Evolutionary conservation across 1,139 yeast genomes (phyloP).

Genomic region (Blastobotrys ciferrii): DNA sequence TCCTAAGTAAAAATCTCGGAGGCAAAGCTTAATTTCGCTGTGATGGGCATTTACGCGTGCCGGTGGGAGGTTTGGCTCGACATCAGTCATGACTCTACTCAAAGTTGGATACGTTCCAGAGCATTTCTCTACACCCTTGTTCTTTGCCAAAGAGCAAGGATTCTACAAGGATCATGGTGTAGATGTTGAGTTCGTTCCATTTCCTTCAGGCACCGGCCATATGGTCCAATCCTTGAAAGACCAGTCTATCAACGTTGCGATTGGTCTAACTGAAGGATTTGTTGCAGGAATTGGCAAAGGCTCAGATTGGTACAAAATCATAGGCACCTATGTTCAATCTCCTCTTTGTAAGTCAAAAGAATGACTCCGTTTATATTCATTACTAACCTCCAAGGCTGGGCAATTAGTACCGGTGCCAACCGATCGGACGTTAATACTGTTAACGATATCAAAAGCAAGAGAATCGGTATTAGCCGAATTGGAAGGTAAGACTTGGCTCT

Average conservation of each 20-base stretch:
- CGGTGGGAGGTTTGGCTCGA: not conserved
- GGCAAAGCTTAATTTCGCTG: no score
- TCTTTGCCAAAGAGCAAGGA: slow-evolving; percentile 63
- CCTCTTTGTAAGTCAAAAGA: slow-evolving; percentile 53
- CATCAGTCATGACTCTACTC: slow-evolving; percentile 27
- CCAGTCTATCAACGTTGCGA: slow-evolving; percentile 59
- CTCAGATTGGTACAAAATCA: slow-evolving; percentile 57
- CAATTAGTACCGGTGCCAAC: slow-evolving; percentile 70
- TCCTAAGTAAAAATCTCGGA: no score
- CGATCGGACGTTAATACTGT: slow-evolving; percentile 53
- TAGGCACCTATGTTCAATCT: slow-evolving; percentile 80
- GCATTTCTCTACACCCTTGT: slow-evolving; percentile 84
- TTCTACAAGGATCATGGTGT: slow-evolving; percentile 48
- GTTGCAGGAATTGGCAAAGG: slow-evolving; percentile 79
- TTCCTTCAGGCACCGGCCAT: slow-evolving; percentile 86
- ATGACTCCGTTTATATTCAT: not conserved
- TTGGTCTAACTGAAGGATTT: slow-evolving; percentile 90
- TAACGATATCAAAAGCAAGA: slow-evolving; percentile 56
- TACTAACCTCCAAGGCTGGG: slow-evolving; percentile 50
- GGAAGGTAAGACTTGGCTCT: slow-evolving; percentile 41
- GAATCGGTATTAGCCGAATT: slow-evolving; percentile 80
- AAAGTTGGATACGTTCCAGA: slow-evolving; percentile 87
- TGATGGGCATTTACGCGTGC: no score
- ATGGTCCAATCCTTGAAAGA: slow-evolving; percentile 69
- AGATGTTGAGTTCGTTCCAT: slow-evolving; percentile 64